A percentile compares a stretch with the other conserved stretches of the same genome.
Evolutionary conservation across 2,329 filamentous ascomycete species (phyloP).

Genomic region (Aspergillus neoniger): DNA sequence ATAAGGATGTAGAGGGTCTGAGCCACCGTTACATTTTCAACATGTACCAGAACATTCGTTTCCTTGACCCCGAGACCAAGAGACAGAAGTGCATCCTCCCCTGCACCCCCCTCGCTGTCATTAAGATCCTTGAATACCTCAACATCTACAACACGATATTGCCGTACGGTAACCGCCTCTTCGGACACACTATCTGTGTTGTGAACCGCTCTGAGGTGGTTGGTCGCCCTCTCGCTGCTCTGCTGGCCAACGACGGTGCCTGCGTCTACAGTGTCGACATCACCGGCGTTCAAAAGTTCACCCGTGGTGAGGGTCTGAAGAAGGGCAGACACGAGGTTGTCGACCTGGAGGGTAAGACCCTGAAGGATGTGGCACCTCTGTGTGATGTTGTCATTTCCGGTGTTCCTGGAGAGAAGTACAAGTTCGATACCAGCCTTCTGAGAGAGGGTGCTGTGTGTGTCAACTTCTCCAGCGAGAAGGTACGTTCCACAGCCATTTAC

Average conservation of each 20-base stretch:
- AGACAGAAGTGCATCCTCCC: conserved; percentile 90
- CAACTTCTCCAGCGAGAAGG: conserved; percentile 93
- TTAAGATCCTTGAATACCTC: conserved; percentile 95
- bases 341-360: conserved; percentile 75
- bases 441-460: conserved; percentile 95
- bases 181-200: conserved; percentile 91
- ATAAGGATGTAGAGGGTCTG: conserved; percentile 94
- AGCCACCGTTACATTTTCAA: conserved; percentile 95
- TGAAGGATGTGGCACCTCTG: conserved; percentile 79
- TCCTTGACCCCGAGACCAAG: conserved; percentile 67
- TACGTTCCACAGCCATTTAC: conserved; percentile 25
- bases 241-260: conserved; percentile 94
- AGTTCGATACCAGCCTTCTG: conserved; percentile 80
- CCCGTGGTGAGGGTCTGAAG: conserved; percentile 81
- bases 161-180: conserved; percentile 87
- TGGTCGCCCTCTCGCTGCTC: conserved; percentile 83
- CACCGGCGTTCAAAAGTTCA: conserved; percentile 88
- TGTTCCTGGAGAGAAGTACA: conserved; percentile 84
- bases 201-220: conserved; percentile 97
- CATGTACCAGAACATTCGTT: conserved; percentile 99
- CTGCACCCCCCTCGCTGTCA: conserved; percentile 91
- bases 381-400: conserved; percentile 95
- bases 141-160: conserved; percentile 96
- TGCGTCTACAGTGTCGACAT: conserved; percentile 94
- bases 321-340: conserved; percentile 83